Base-by-base conservation (phyloP, 192 early-diverging fungal species). In the Ambispora gerdemannii region DNA sequence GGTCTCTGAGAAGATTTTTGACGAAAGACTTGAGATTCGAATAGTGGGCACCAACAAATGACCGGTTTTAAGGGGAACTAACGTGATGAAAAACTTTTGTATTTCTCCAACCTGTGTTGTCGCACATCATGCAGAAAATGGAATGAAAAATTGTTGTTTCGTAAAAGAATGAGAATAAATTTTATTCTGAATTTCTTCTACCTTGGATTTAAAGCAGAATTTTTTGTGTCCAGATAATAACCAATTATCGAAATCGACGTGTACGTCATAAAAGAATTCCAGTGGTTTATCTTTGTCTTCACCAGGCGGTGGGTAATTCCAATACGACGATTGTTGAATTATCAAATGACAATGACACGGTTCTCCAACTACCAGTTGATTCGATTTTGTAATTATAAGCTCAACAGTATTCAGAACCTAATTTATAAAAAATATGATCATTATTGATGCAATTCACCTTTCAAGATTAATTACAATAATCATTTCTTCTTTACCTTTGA, bases 211-310 rank as follows among this genome's bases (percentile, higher is more conserved):
- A 65, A 90, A 86, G 24, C 77, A 67, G 38, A 83, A 59, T 73
- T 86, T 85, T 59, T 79, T 82, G 60, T 85, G 83, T 3, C 89
- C 89, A 25, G 86, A 80, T 24, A 90, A 64, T 2, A 90, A 50
- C 89, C 89, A 90, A 69, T 87, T 86, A 32, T 86, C 81, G 62
- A 88, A 82, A 64, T 90, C 88, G 0, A 84, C 81, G 35, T 82
- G 56, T 69, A 90, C 83, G 20, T 90, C 86, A 64, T 87, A 90
- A 59, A 67, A 78, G 49, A 84, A 82, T 33, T 84, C 84, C 20
- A 70, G 49, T 36, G 63, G 2, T 2, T 77, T 56, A 24, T 74
- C 68, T 19, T 70, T 72, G 24, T 52, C 67, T 6, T 81, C 61
- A 61, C 72, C 79, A 0, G 63, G 52, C 60, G 36, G 33, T 49